phyloP scores from a whole-genome alignment of 2,329 filamentous ascomycete genomes.

The Arachnomyces sp. region DNA sequence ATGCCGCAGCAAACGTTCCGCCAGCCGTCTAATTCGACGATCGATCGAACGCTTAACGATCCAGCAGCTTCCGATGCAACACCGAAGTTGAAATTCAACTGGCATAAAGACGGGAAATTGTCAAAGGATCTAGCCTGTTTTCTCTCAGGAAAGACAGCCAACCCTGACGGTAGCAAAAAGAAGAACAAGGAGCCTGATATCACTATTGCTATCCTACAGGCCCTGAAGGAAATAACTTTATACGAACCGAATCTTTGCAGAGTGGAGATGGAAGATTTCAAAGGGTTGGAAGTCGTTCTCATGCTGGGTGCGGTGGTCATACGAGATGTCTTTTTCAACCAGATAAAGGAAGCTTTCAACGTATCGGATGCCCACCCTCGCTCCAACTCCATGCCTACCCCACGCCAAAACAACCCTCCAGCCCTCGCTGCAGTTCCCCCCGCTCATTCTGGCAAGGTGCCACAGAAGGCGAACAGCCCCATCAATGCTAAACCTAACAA shows the following conservation, averaged over 20 bases:
- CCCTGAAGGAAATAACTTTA: slow-evolving; percentile 68
- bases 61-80: slow-evolving; percentile 47
- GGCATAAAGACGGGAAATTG: slow-evolving; percentile 80
- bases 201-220: slow-evolving; percentile 78
- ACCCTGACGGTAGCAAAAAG: slow-evolving; percentile 53
- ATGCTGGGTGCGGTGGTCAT: slow-evolving; percentile 53
- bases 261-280: slow-evolving; percentile 87
- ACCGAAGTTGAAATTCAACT: slow-evolving; percentile 74
- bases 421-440: slow-evolving; percentile 6
- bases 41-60: slow-evolving; percentile 65
- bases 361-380: slow-evolving; percentile 41
- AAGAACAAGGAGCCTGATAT: slow-evolving; percentile 91
- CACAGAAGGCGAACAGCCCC: neutral
- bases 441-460: neutral
- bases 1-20: slow-evolving; percentile 81
- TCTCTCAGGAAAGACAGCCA: slow-evolving; percentile 67
- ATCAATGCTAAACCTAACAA: slow-evolving; percentile 8
- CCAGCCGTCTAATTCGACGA: slow-evolving; percentile 63
- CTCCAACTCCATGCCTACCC: slow-evolving; percentile 17
- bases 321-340: slow-evolving; percentile 53
- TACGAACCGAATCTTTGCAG: slow-evolving; percentile 89
- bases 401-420: slow-evolving; percentile 18
- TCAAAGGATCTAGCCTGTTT: slow-evolving; percentile 84
- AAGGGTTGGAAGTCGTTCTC: slow-evolving; percentile 80
- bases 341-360: slow-evolving; percentile 71